Percentiles rank a stretch among this genome's conserved stretches.
Conservation (phyloP, 371 early-diverging fungal species). For the Massospora cicadina region DNA sequence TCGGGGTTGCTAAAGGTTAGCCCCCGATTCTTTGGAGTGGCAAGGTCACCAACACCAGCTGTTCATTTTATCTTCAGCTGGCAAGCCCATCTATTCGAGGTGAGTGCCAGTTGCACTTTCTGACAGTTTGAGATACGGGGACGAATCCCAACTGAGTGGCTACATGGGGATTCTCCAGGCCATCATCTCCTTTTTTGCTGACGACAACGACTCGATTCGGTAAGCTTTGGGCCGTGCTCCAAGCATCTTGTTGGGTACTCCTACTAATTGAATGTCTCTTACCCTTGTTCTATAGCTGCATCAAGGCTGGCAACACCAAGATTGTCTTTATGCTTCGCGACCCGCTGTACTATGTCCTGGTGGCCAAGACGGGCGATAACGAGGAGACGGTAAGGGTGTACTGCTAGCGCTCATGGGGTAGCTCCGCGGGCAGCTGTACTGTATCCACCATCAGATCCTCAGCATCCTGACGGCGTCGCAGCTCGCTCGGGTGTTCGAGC, state of each 20-base stretch:
- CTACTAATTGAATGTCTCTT: not conserved
- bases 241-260: not conserved
- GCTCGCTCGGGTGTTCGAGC: constrained; percentile 68
- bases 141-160: constrained; percentile 70
- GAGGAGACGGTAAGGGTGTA: constrained; percentile 38
- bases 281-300: constrained; percentile 24
- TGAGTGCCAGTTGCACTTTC: constrained; percentile 15
- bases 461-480: constrained; percentile 70
- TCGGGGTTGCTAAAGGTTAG: not conserved
- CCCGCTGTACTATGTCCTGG: constrained; percentile 72
- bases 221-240: constrained; percentile 15
- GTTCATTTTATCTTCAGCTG: constrained; percentile 65
- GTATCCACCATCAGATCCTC: constrained; percentile 69
- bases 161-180: constrained; percentile 87
- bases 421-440: constrained; percentile 62
- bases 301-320: constrained; percentile 53
- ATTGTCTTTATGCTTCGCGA: constrained; percentile 67
- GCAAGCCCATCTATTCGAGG: constrained; percentile 74
- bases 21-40: not conserved
- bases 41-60: constrained; percentile 29
- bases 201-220: constrained; percentile 60
- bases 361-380: constrained; percentile 61
- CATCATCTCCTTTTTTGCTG: constrained; percentile 67
- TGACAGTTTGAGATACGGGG: constrained; percentile 44
- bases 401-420: constrained; percentile 13